Evolutionary conservation across 768 basidiomycete species (phyloP), one percentile per base, ranked within the genome.

Genomic region (Rhizopogon vinicolor): DNA sequence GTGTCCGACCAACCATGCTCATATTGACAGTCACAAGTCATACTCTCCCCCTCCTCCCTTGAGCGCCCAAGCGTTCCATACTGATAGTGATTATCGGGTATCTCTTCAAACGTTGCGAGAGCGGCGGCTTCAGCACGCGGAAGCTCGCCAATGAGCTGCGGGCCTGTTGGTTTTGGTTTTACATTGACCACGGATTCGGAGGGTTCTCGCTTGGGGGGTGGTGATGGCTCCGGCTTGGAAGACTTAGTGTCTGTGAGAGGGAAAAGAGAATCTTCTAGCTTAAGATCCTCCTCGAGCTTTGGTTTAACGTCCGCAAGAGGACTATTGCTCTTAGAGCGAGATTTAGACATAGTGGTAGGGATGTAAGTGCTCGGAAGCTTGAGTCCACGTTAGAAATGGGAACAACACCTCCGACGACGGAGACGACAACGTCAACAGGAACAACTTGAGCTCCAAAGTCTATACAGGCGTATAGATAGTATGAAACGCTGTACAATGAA

Each of bases 11-110:
- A 69, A 96, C 93, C 86, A 68, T 80, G 81, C 56, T 88, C 84
- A 70, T 83, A 96, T 56, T 73, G 74, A 73, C 97, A 99, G 68
- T 99, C 97, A 76, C 97, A 99, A 22, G 86, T 84, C 88, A 94
- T 92, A 72, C 91, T 89, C 75, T 98, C 97, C 65, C 89, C 80
- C 52, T 86, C 80, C 74, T 96, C 92, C 65, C 88, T 84, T 52
- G 90, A 91, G 63, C 84, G 82, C n/a, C 96, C 96, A 53, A 98
- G 74, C 31, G 85, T 80, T 68, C 85, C 86, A 72, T 86, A 86
- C 76, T 96, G 93, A 69, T 97, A 97, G 63, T 85, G 85, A 69
- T 93, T 96, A 65, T 75, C 80, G 58, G 71, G 61, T 64, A 98
- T 84, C 72, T 90, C 82, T 59, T 71, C 74, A 68, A 96, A 98